phyloP scores from a whole-genome alignment of 305 asterid species.

The Fraxinus dipetala region DNA sequence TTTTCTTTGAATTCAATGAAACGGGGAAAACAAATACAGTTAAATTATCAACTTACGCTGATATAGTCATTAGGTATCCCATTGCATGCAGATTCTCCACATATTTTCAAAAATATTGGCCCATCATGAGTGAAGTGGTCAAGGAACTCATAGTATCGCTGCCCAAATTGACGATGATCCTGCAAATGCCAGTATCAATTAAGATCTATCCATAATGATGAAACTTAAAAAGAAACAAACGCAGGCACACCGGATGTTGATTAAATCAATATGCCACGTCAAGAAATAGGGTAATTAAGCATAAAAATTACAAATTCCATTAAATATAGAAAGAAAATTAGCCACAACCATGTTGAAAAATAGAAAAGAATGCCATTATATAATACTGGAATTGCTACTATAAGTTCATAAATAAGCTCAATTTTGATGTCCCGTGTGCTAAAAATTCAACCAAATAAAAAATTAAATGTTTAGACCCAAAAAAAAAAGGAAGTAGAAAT shows the following conservation, averaged over 20 bases:
- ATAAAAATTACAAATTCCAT: background rate
- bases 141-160: conserved; percentile 85
- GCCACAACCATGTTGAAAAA: background rate
- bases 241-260: background rate
- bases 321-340: background rate
- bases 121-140: conserved; percentile 80
- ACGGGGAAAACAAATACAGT: background rate
- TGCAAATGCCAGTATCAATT: conserved; percentile 27
- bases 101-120: conserved; percentile 76
- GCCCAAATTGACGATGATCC: conserved; percentile 76
- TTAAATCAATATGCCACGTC: background rate
- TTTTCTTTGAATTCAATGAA: background rate
- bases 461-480: background rate
- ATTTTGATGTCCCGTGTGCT: background rate
- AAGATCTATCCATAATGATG: background rate
- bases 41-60: conserved; percentile 43
- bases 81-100: conserved; percentile 84
- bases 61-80: conserved; percentile 86
- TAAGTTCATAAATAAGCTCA: background rate
- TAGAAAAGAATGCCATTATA: background rate
- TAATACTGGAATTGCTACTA: background rate
- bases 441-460: background rate
- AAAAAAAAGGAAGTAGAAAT: background rate
- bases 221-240: background rate
- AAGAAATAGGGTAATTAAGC: background rate